These are phyloP conservation scores for Phytopythium aichiense DNA, from an alignment of 352 stramenopile species.

Conservation along the genomic window DNA sequence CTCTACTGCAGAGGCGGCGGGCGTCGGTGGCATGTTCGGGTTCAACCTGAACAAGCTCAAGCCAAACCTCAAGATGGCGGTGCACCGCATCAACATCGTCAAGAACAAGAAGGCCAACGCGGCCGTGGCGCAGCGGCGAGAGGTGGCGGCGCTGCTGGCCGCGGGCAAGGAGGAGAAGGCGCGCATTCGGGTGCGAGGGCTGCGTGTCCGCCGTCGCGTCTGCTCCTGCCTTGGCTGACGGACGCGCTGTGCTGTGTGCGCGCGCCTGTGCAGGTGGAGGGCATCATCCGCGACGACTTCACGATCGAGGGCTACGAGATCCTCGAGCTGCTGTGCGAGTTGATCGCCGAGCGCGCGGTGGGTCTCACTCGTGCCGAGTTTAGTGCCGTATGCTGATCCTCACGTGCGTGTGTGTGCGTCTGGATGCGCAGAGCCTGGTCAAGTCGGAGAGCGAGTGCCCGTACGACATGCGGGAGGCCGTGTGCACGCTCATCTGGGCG, in stretches of 20 bases:
- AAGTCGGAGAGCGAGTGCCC: slow-evolving; percentile 90
- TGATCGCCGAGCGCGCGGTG: slow-evolving; percentile 90
- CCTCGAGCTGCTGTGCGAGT: slow-evolving; percentile 91
- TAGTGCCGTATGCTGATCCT: background rate
- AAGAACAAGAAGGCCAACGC: slow-evolving; percentile 91
- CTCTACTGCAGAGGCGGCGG: too few species aligned
- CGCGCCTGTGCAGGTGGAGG: slow-evolving; percentile 61
- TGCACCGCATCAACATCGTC: slow-evolving; percentile 87
- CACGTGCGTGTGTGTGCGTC: background rate
- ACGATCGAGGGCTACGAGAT: slow-evolving; percentile 96
- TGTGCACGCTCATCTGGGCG: slow-evolving; percentile 95
- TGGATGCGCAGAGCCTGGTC: slow-evolving; percentile 70
- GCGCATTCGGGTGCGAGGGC: slow-evolving; percentile 85
- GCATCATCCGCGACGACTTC: slow-evolving; percentile 95
- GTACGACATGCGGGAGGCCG: slow-evolving; percentile 89
- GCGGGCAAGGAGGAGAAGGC: slow-evolving; percentile 93
- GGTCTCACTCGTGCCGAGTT: slow-evolving; percentile 8
- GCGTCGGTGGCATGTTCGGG: slow-evolving; percentile 58
- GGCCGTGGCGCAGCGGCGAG: slow-evolving; percentile 62
- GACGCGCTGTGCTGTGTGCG: background rate
- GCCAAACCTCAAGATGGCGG: slow-evolving; percentile 91
- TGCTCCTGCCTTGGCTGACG: background rate
- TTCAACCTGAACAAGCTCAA: slow-evolving; percentile 92
- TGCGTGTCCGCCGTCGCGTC: background rate
- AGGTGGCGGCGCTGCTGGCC: slow-evolving; percentile 74